These are phyloP conservation scores for Camelina sativa DNA, from an alignment of 345 rosid species.

Conservation along the genomic window DNA sequence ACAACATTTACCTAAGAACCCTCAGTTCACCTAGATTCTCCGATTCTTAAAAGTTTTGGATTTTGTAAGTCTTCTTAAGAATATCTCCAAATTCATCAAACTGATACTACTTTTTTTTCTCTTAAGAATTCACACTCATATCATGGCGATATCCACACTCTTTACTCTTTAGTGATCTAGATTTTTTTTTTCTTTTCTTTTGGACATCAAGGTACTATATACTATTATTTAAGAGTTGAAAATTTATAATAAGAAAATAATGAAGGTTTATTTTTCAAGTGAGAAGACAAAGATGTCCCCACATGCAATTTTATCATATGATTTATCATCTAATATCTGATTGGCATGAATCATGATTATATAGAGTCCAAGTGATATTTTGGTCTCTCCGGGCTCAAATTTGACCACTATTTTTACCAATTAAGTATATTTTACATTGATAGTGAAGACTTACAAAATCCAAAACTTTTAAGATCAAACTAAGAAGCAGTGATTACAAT, in stretches of 20 bases:
- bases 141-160: background rate
- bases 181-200: background rate
- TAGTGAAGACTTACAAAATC: too few species aligned
- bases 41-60: background rate
- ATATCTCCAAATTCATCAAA: conserved; percentile 2
- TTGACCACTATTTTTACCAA: background rate
- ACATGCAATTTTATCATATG: too few species aligned
- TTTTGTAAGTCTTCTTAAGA: conserved; percentile 4
- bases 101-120: background rate
- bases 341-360: background rate
- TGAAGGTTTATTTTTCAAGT: too few species aligned
- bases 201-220: background rate
- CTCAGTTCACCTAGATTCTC: background rate
- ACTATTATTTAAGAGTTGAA: background rate
- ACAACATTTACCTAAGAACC: background rate
- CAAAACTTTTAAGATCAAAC: too few species aligned
- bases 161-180: background rate
- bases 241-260: background rate
- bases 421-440: background rate
- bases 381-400: background rate
- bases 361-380: background rate
- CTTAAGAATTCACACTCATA: background rate
- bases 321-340: too few species aligned
- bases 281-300: too few species aligned
- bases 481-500: conserved; percentile 4